Evolutionary conservation across 495 filamentous ascomycete species (phyloP).

Genomic region (Penicillium steckii): DNA sequence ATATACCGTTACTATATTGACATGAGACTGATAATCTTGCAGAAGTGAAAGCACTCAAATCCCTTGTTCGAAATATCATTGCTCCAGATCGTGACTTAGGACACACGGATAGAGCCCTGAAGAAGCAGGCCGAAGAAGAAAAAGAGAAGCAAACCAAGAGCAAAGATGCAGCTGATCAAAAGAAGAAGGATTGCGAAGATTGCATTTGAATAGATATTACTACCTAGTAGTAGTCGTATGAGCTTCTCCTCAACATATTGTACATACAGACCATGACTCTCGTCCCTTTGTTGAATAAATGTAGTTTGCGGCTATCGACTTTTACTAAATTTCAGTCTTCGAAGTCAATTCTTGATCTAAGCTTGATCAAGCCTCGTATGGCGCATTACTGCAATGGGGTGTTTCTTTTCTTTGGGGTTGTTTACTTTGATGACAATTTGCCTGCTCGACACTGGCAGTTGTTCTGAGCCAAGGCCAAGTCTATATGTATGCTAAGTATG

Average conservation of each 20-base stretch:
- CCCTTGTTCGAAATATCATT: slow-evolving; percentile 79
- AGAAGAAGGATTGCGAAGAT: slow-evolving; percentile 43
- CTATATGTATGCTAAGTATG: no score
- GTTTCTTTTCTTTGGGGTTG: background rate
- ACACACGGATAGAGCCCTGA: slow-evolving; percentile 67
- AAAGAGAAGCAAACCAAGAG: slow-evolving; percentile 8
- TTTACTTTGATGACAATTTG: slow-evolving; percentile 1
- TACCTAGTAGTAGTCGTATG: background rate
- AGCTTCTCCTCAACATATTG: background rate
- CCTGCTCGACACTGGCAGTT: background rate
- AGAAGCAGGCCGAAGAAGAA: slow-evolving; percentile 19
- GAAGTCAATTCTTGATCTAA: background rate
- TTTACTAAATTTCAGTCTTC: background rate
- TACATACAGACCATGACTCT: background rate
- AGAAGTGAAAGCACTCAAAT: slow-evolving; percentile 90
- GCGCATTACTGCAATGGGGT: background rate
- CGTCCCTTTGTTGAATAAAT: no score
- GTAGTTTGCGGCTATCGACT: background rate
- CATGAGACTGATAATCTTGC: background rate
- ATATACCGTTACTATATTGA: no score
- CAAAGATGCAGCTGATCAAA: background rate
- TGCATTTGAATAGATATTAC: slow-evolving; percentile 40
- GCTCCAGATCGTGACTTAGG: slow-evolving; percentile 75
- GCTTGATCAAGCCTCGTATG: background rate
- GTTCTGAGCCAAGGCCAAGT: background rate